Percentiles rank a stretch among this genome's conserved stretches.
Evolutionary conservation across 2,329 filamentous ascomycete genomes (phyloP).

Genomic region (Blastomyces percursus): DNA sequence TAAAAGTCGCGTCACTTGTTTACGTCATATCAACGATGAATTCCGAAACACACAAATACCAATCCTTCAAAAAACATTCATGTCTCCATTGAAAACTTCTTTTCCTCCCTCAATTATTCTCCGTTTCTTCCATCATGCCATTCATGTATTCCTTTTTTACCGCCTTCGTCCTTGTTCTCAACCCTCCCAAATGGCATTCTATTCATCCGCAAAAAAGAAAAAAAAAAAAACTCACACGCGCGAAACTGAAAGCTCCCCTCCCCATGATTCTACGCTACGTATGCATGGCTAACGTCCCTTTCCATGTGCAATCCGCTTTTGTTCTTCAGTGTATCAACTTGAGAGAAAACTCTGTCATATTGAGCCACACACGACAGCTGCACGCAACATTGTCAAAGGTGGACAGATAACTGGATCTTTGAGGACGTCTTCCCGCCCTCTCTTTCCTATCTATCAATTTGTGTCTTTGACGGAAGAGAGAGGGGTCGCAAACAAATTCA

Average conservation of each 20-base stretch:
- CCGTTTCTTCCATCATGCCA: conserved; percentile 12
- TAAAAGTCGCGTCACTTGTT: conserved; percentile 3
- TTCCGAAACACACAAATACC: background rate
- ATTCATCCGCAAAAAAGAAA: background rate
- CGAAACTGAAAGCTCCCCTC: background rate
- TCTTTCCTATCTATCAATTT: background rate
- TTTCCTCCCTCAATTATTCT: conserved; percentile 11
- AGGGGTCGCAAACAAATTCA: background rate
- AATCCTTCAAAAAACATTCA: conserved; percentile 10
- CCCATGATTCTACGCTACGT: background rate
- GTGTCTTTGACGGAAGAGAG: background rate
- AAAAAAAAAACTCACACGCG: background rate
- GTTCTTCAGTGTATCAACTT: background rate
- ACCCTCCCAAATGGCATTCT: background rate
- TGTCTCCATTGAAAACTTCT: conserved; percentile 11
- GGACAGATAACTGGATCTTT: background rate
- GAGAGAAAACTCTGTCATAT: background rate
- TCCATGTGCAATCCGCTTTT: conserved; percentile 12
- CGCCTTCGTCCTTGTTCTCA: background rate
- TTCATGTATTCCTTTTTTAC: conserved; percentile 4
- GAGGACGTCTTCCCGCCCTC: background rate
- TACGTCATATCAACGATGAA: background rate
- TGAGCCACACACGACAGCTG: background rate
- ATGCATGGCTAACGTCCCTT: background rate
- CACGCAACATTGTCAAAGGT: background rate